Base-by-base conservation (phyloP, 305 asterid genomes). In the Solanum chacoense region DNA sequence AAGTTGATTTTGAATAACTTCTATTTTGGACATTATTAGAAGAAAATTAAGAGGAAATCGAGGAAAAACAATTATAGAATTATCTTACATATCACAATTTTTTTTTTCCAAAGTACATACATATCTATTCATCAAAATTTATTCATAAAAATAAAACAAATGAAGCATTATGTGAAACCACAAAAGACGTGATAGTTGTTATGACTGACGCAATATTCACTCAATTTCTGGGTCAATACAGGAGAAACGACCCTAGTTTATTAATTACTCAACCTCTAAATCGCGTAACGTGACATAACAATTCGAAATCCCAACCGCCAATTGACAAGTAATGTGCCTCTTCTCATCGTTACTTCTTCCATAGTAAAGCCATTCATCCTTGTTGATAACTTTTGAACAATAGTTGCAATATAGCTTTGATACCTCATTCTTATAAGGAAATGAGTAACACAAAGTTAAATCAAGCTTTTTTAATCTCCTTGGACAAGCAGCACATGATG, bases 241-340 rank as follows among this genome's bases (percentile, higher is more conserved):
- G 0, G 7, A 67, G 32, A 24, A 2, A 67, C 1, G 31, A 67
- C 6, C 72, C 32, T 24, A 36, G 6, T 36, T 22, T 77, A 36
- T 38, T 26, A 8, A 42, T 45, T 72, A 72, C 1, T 81, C 72
- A 3, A 81, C 40, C 20, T 45, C 86, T 83, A 83, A 50, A 50
- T 83, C 72, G 3, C 86, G 86, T 11, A 83, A 29, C 7, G 72
- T 83, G 20, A 83, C 86, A 29, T 83, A 83, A 55, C 86, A 83
- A 83, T 83, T 83, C 3, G 86, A 83, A 45, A 83, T 26, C 8
- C 86, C 86, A 6, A 83, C 86, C 0, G 86, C 86, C 18, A 83
- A 31, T 83, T 83, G 86, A 83, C 86, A 83, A 18, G 86, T 83
- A 45, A 83, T 83, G 18, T 83, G 86, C 14, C 86, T 83, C 86